A percentile compares a stretch with the other conserved stretches of the same genome.
phyloP scores from a whole-genome alignment of 352 stramenopile species.

The Thalassiosira sp. region DNA sequence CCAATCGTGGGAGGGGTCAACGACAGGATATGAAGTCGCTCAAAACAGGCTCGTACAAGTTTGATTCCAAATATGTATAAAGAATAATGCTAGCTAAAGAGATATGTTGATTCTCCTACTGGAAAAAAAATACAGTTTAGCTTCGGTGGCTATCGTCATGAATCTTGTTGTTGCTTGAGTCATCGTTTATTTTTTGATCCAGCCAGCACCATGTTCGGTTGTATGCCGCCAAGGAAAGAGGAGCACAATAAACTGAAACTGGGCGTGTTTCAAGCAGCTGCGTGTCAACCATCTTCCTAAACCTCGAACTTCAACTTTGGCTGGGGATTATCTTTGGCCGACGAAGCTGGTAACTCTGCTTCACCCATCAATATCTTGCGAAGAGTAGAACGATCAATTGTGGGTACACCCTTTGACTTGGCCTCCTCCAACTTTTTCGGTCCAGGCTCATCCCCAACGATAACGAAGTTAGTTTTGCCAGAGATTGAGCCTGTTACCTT shows the following conservation, averaged over 20 bases:
- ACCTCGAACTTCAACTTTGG: not conserved
- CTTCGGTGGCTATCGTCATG: too few species aligned
- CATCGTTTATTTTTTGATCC: too few species aligned
- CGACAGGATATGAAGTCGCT: constrained; percentile 77
- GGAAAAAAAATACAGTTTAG: too few species aligned
- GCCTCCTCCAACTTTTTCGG: constrained; percentile 17
- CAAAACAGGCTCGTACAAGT: constrained; percentile 56
- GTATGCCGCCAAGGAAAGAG: too few species aligned
- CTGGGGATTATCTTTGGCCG: constrained; percentile 1
- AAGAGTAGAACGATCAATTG: constrained; percentile 20
- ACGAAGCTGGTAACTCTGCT: constrained; percentile 7
- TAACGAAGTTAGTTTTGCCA: constrained; percentile 65
- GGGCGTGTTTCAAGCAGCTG: too few species aligned
- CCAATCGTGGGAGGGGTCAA: constrained; percentile 66
- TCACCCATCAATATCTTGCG: constrained; percentile 19
- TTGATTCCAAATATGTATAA: constrained; percentile 46
- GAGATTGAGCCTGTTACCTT: constrained; percentile 62
- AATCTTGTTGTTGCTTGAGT: too few species aligned
- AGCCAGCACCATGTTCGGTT: too few species aligned
- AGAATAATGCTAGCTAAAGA: not conserved
- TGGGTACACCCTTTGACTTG: constrained; percentile 23
- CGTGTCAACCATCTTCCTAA: too few species aligned
- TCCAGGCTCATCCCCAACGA: constrained; percentile 61
- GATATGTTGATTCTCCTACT: too few species aligned
- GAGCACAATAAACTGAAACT: too few species aligned